phyloP scores from a whole-genome alignment of 768 basidiomycete genomes.

The Suillus subluteus region DNA sequence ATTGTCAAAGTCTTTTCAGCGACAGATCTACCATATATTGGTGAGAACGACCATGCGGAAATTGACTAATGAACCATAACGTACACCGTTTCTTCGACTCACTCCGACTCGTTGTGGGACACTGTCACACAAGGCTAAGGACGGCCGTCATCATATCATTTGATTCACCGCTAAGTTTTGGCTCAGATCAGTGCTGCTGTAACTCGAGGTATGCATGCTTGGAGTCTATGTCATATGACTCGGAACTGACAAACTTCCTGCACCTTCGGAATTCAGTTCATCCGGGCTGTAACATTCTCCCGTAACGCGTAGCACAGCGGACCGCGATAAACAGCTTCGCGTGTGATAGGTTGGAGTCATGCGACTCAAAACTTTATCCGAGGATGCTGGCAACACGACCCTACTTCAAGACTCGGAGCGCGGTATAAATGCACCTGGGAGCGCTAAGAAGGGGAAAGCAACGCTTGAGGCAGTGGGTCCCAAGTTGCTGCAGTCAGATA shows the following conservation, averaged over 20 bases:
- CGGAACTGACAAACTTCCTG: not conserved
- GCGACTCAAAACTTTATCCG: not conserved
- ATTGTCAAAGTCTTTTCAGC: not conserved
- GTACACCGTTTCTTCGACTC: not conserved
- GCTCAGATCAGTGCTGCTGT: not conserved
- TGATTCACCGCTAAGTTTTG: not conserved
- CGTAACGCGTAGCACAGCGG: not conserved
- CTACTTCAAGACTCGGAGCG: not conserved
- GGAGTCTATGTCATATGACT: not conserved
- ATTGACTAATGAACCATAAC: not conserved
- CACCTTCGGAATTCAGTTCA: not conserved
- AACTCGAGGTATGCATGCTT: not conserved
- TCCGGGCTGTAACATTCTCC: not conserved
- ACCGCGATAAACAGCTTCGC: not conserved
- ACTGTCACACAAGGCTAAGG: not conserved
- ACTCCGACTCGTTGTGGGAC: not conserved
- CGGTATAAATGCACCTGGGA: conserved; percentile 8
- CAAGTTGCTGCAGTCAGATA: not conserved
- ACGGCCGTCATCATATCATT: not conserved
- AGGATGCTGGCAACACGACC: conserved; percentile 10
- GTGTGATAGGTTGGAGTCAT: conserved; percentile 7
- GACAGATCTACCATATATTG: too few relatives aligned
- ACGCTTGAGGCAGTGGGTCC: not conserved
- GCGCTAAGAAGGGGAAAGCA: conserved; percentile 7
- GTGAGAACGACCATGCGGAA: not conserved